Evolutionary conservation across 495 filamentous ascomycete species (phyloP), one percentile per base, ranked within the genome.

Genomic region (Astrothelium subdiscretum): DNA sequence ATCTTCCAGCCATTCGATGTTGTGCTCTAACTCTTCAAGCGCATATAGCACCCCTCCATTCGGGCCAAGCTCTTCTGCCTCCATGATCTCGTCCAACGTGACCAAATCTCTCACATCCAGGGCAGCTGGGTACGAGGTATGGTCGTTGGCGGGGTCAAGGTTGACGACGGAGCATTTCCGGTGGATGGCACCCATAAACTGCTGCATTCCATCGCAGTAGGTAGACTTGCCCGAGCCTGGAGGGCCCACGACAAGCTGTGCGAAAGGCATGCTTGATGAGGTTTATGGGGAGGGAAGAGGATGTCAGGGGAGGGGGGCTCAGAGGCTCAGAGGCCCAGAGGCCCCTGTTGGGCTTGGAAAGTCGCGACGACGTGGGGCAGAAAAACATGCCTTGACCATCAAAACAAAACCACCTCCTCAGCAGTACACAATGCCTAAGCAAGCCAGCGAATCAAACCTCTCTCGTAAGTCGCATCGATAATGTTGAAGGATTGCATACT

Each of bases 121-220:
- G 58, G 92, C 91, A 74, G 87, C 90, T 3, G 85, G 84, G 68
- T 91, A 92, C 42, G 77, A 84, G 2, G 84, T 87, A 57, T 80
- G 79, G 70, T 98, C 94, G 78, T 98, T 98, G 52, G 94, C 94
- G 35, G 94, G 94, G 76, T 98, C 94, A 64, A 98, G 86, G 74
- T 98, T 98, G 62, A 96, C 89, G 43, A 96, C 82, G 13, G 91
- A 94, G 78, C 90, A 96, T 76, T 94, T 91, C 42, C 94, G 87
- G 43, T 90, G 90, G 70, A 98, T 95, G 58, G 94, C 92, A 61
- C 84, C 83, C 79, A 97, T 86, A 80, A 97, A 97, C 77, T 98
- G 94, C 67, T 96, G 89, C 89, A 98, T 96, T 66, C 94, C 94
- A 83, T 96, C 88, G 80, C 91, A 96, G 74, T 95, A 96, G 5